Evolutionary conservation across 2,329 filamentous ascomycete genomes (phyloP).

Genomic region (Fusarium sp.): DNA sequence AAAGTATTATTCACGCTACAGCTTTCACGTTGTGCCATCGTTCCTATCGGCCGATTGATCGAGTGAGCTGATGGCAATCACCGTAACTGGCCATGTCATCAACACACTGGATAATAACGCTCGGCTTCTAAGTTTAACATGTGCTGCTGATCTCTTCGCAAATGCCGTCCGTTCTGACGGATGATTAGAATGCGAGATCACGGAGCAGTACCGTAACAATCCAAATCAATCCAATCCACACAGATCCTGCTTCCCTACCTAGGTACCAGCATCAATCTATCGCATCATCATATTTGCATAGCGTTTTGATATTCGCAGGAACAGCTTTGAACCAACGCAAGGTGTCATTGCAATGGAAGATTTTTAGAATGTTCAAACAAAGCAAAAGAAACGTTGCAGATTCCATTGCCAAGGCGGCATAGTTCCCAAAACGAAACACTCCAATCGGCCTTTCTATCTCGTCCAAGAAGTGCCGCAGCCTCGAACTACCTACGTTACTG

Average conservation of each 20-base stretch:
- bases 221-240: too few relatives aligned
- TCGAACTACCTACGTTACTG: conserved; percentile 7
- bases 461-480: conserved; percentile 12
- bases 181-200: neutral
- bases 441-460: conserved; percentile 3
- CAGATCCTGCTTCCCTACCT: neutral
- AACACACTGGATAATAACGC: neutral
- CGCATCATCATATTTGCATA: neutral
- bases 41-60: conserved; percentile 15
- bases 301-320: neutral
- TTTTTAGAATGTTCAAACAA: neutral
- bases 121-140: conserved; percentile 15
- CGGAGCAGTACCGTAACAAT: neutral
- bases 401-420: conserved; percentile 13
- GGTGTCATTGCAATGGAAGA: conserved; percentile 1
- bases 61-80: conserved; percentile 6
- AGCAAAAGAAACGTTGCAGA: conserved; percentile 18
- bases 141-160: conserved; percentile 16
- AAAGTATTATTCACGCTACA: conserved; percentile 8
- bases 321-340: conserved; percentile 2
- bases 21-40: neutral
- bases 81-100: neutral
- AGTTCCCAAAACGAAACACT: conserved; percentile 6
- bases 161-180: neutral
- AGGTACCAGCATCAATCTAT: neutral